Evolutionary conservation across 495 filamentous ascomycete species (phyloP), one percentile per base, ranked within the genome.

Genomic region (Podospora tetraspora): DNA sequence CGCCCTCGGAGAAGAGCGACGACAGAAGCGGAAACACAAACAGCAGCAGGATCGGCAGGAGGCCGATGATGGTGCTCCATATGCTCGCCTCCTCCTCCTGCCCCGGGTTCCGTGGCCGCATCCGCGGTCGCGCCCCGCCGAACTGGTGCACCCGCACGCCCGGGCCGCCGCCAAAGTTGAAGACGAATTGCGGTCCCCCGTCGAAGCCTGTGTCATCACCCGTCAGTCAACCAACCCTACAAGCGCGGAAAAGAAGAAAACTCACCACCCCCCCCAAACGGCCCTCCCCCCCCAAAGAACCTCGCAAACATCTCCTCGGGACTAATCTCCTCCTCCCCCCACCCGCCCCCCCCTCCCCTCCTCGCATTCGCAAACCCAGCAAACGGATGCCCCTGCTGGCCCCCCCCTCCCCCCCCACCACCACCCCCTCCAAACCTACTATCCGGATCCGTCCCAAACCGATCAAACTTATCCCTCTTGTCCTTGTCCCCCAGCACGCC

Each of bases 231-330:
- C 21, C 11, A 13, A 57, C n/a, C 21, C 64, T 29, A 19, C 12
- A 60, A 29, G 7, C 2, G 9, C 34, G 32, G 11, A 19, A 2
- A 30, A 27, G 32, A 3, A 62, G 21, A 66, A 58, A 70, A 69
- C 32, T 13, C 32, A 62, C 74, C 73, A 74, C 75, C 74, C 66
- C 74, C 79, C 24, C 90, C 91, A 75, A 92, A 92, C 24, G 85
- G 85, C 23, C 87, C 73, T 1, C 72, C 88, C 68, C 89, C 90
- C 22, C 89, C 88, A 81, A 99, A 99, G 83, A 99, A 97, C 70
- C 94, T 87, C 76, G 93, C 88, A 80, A 99, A 98, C 80, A 98
- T 83, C 74, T 99, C 95, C 80, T 99, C 95, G 0, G 95, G 94
- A 52, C 91, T 96, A 66, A 99, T 95, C 75, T 98, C 95, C 52